Conservation (phyloP, 169 alveolate genomes). For the Eimeria zaria region DNA sequence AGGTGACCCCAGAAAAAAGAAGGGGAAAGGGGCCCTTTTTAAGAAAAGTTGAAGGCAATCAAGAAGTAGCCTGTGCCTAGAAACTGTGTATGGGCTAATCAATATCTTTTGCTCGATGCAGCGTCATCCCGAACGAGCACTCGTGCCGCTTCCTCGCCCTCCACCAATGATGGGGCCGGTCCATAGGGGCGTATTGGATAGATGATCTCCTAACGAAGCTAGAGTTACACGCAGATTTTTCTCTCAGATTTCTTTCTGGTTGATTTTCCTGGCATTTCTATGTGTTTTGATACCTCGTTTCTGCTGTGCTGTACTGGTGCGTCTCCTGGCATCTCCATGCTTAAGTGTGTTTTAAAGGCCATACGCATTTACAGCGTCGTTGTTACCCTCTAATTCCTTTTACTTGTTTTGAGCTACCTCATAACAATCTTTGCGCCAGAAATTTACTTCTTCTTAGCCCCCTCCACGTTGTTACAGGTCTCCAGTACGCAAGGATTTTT, state of each 20-base stretch:
- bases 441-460: background rate
- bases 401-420: background rate
- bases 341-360: background rate
- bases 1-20: conserved; percentile 16
- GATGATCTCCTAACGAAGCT: conserved; percentile 5
- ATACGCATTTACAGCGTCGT: background rate
- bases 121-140: background rate
- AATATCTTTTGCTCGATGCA: background rate
- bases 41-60: background rate
- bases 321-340: background rate
- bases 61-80: background rate
- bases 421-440: background rate
- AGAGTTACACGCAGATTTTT: background rate
- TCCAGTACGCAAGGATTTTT: background rate
- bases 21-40: background rate
- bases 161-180: conserved; percentile 21
- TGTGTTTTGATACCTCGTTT: background rate
- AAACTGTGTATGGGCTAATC: background rate
- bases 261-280: background rate
- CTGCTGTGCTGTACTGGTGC: conserved; percentile 13
- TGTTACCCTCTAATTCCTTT: background rate
- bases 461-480: background rate
- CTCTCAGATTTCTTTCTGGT: background rate
- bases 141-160: background rate
- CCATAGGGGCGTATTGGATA: conserved; percentile 17